A percentile compares a stretch with the other conserved stretches of the same genome.
Evolutionary conservation across 768 basidiomycete genomes (phyloP).

Genomic region (Macrocybe gigantea): DNA sequence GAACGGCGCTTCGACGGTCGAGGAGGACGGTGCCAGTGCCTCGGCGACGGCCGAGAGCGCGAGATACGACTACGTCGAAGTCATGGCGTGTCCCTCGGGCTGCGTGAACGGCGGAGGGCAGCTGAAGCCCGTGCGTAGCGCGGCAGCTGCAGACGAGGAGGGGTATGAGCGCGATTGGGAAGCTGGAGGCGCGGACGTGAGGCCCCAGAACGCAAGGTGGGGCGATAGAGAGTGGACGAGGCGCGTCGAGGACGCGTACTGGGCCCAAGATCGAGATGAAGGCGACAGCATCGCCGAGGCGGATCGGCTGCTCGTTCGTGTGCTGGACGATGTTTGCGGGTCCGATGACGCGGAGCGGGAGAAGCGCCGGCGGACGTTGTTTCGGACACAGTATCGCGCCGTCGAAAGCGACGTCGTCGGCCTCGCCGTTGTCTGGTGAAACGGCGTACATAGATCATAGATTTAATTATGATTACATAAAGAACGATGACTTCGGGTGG

Average conservation of each 20-base stretch:
- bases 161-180: constrained; percentile 63
- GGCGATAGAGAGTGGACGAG: constrained; percentile 79
- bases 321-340: constrained; percentile 23
- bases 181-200: constrained; percentile 40
- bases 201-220: constrained; percentile 57
- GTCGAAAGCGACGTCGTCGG: constrained; percentile 84
- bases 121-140: constrained; percentile 34
- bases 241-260: constrained; percentile 79
- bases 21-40: constrained; percentile 25
- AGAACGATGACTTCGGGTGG: background rate
- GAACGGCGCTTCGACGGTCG: constrained; percentile 27
- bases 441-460: background rate
- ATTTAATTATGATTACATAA: constrained; percentile 3
- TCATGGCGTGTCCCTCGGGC: constrained; percentile 98
- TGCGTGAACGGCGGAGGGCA: constrained; percentile 99
- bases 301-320: constrained; percentile 30
- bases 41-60: no score
- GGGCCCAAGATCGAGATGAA: constrained; percentile 33
- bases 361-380: constrained; percentile 35
- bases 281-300: constrained; percentile 10
- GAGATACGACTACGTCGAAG: constrained; percentile 85
- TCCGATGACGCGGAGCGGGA: constrained; percentile 36
- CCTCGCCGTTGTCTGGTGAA: constrained; percentile 67
- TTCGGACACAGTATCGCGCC: constrained; percentile 79
- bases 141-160: constrained; percentile 41